Evolutionary conservation across 2,329 filamentous ascomycete genomes (phyloP), one percentile per base, ranked within the genome.

Genomic region (Botryotinia calthae): DNA sequence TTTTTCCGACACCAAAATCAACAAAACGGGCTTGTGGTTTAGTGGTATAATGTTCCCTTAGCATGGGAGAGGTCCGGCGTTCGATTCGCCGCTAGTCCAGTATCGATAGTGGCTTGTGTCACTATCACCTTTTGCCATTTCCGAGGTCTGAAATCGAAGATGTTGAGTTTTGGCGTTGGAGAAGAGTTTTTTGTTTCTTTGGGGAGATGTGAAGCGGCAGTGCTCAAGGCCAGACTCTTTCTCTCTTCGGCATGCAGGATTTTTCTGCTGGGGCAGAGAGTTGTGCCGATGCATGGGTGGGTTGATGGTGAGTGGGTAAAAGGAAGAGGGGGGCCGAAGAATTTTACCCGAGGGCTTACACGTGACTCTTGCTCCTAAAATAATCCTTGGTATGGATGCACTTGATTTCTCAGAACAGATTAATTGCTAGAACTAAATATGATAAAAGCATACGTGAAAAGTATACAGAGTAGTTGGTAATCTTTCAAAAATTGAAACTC

Each of bases 31-130:
- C 48, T 51, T 51, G 48, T 51, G 48, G 48, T 51, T 51, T 51
- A 51, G 48, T 51, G 48, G 48, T 51, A 51, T 51, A 51, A 51
- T 51, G 25, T 51, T 51, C 48, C 42, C 42, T 44, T 44, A 44
- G 42, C 42, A 37, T 37, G 37, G 37, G 37, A 37, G 37, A 37
- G 37, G 48, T 51, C 48, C 48, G 48, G 48, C 48, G 48, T 51
- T 51, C 48, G 48, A 51, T 51, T 51, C 48, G 48, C 48, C 48
- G 48, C 48, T 51, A 51, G 48, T 51, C 48, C 48, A 51, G 2
- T 0, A 7, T 25, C 2, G 7, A 7, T 1, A 2, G 16, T 1
- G 1, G 3, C 0, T 7, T 1, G 0, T 0, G 1, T n/a, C 12
- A 1, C n/a, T n/a, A n/a, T 51, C 16, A 0, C 1, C 4, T 51